Conservation (phyloP, 2,329 filamentous ascomycete genomes). For the Neophaeococcomyces aloes region DNA sequence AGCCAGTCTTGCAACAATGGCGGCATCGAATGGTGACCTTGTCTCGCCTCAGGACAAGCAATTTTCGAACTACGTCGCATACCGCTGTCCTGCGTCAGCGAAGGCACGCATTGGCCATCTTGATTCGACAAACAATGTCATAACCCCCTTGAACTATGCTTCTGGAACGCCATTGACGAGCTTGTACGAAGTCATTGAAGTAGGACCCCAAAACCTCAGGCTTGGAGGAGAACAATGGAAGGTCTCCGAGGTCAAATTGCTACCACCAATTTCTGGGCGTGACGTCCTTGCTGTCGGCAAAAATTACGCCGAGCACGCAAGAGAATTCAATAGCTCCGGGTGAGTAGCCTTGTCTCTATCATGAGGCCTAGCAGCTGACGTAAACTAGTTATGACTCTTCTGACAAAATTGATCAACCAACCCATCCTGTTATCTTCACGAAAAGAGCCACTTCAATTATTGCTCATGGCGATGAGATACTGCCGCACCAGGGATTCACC, state of each 20-base stretch:
- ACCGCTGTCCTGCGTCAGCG: no score
- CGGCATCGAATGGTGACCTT: no score
- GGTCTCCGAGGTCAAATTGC: constrained; percentile 30
- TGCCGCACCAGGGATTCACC: constrained; percentile 39
- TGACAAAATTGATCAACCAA: constrained; percentile 47
- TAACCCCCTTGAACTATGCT: constrained; percentile 36
- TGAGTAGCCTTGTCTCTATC: constrained; percentile 46
- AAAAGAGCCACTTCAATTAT: constrained; percentile 39
- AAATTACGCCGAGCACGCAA: constrained; percentile 47
- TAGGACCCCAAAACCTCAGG: constrained; percentile 39
- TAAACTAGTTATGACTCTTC: constrained; percentile 46
- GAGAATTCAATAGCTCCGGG: constrained; percentile 45
- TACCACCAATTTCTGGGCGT: constrained; percentile 23
- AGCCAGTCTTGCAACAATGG: no score
- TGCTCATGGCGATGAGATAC: constrained; percentile 37
- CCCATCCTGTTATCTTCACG: constrained; percentile 18
- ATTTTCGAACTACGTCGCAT: constrained; percentile 25
- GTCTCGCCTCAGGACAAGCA: no score
- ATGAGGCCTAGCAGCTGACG: no score
- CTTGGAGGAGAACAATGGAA: constrained; percentile 37
- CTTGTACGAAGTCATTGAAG: constrained; percentile 44
- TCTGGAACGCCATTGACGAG: constrained; percentile 39
- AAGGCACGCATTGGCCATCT: constrained; percentile 36
- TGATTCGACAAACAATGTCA: constrained; percentile 27
- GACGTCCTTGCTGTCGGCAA: constrained; percentile 25